These are phyloP conservation scores for Cladorrhinum sp. DNA, from an alignment of 2,329 filamentous ascomycete species.

Conservation along the genomic window DNA sequence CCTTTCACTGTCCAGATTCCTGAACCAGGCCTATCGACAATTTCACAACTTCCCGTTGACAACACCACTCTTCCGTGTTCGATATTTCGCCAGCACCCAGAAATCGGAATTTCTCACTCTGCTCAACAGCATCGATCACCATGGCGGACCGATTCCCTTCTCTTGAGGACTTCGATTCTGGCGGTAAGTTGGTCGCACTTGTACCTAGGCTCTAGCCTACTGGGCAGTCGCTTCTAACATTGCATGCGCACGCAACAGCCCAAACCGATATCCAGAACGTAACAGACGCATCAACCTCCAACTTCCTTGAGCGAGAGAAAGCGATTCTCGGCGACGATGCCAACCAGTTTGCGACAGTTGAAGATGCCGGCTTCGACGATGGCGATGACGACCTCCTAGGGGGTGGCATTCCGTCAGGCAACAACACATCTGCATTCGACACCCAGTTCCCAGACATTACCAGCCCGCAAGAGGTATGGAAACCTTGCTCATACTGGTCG, in stretches of 20 bases:
- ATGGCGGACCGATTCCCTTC: slow-evolving; percentile 81
- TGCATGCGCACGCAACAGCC: slow-evolving; percentile 43
- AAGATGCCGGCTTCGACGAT: slow-evolving; percentile 65
- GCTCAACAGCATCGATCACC: slow-evolving; percentile 23
- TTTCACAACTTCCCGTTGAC: background rate
- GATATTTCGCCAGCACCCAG: background rate
- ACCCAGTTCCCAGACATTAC: slow-evolving; percentile 84
- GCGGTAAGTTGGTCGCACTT: slow-evolving; percentile 43
- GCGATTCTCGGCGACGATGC: slow-evolving; percentile 90
- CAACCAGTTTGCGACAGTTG: slow-evolving; percentile 77
- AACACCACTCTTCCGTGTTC: background rate
- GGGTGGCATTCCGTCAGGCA: slow-evolving; percentile 50
- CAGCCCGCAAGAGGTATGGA: slow-evolving; percentile 61
- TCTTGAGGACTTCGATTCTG: slow-evolving; percentile 71
- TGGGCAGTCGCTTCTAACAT: slow-evolving; percentile 14
- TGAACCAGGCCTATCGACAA: background rate
- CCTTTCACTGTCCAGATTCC: slow-evolving; percentile 11
- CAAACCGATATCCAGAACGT: slow-evolving; percentile 63
- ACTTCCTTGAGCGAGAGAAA: slow-evolving; percentile 90
- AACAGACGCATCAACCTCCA: slow-evolving; percentile 62
- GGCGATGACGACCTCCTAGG: slow-evolving; percentile 73
- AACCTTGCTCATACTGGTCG: background rate
- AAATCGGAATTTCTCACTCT: background rate
- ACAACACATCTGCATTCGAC: slow-evolving; percentile 63
- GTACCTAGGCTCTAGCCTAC: slow-evolving; percentile 6